Base-by-base conservation (phyloP, 768 basidiomycete species). In the Paxillus ammoniavirescens region DNA sequence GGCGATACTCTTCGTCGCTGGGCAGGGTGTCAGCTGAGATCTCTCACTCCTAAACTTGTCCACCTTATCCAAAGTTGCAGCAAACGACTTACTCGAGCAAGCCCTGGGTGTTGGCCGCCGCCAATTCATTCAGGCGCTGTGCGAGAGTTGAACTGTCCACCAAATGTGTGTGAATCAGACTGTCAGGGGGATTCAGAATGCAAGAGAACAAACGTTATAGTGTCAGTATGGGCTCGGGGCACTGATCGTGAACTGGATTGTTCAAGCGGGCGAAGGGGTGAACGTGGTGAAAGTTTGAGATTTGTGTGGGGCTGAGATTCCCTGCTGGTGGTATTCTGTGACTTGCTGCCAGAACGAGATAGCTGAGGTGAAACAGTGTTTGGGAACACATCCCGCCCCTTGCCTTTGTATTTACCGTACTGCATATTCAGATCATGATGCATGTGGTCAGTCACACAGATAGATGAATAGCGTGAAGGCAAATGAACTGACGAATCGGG, bases 1-100 rank as follows among this genome's bases (percentile, higher is more conserved):
- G 68, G 47, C 91, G 84, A 66, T 93, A 93, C 65, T 91, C 91
- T 60, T 92, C 89, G 69, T 93, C 88, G 65, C 91, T 93, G 61
- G 33, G 48, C 33, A 53, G 8, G 3, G 43, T 5, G 47, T 59
- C 52, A 52, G 53, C 50, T 43, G 33, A 33, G 15, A 49, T 41
- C 47, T 37, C 17, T 33, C 23, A 37, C 38, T 33, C 38, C 31
- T 21, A 17, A 21, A 10, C 7, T 15, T n/a, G 38, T 47, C 48
- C 43, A 55, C 44, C 36, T 26, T 33, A 4, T 37, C 14, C 26
- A 6, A 26, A 13, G 18, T 21, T 40, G 47, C 50, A 56, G 14
- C 17, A 21, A 42, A 58, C 33, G 35, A 71, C 83, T 63, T 65
- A 89, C 89, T 82, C 83, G 49, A 93, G 75, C 47, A 93, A 75